phyloP scores from a whole-genome alignment of 2,329 filamentous ascomycete species.

The Scedosporium apiospermum region DNA sequence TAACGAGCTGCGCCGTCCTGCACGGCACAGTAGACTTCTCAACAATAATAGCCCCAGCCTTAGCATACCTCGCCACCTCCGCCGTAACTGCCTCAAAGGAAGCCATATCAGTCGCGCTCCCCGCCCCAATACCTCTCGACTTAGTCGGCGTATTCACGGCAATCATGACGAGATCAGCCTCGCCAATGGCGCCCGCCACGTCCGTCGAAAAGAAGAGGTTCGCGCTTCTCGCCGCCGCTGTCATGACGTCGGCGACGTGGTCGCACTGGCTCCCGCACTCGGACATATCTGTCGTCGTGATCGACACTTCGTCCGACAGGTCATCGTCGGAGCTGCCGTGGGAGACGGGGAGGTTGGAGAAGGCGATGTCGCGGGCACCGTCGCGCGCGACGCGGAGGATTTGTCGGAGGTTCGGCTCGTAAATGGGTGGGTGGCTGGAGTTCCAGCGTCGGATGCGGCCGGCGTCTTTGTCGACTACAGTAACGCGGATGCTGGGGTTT shows the following conservation, averaged over 20 bases:
- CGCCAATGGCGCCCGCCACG: conserved; percentile 48
- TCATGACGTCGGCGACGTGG: conserved; percentile 15
- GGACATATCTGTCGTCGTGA: conserved; percentile 17
- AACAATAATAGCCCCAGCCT: conserved; percentile 61
- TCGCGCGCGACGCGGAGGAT: conserved; percentile 58
- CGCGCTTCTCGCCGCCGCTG: conserved; percentile 36
- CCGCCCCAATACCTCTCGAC: conserved; percentile 57
- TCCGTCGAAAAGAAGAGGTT: conserved; percentile 71
- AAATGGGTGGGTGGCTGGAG: conserved; percentile 62
- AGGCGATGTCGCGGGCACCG: conserved; percentile 35
- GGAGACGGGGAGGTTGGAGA: conserved; percentile 25
- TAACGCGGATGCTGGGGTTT: conserved; percentile 61
- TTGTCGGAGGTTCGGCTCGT: conserved; percentile 62
- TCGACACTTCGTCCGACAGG: conserved; percentile 18
- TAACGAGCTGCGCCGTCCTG: conserved; percentile 60
- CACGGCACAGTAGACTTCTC: conserved; percentile 78
- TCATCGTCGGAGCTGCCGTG: conserved; percentile 13
- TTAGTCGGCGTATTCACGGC: conserved; percentile 77
- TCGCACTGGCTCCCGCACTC: conserved; percentile 20
- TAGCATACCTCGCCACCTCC: conserved; percentile 57
- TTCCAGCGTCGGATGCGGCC: conserved; percentile 64
- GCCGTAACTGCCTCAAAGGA: conserved; percentile 61
- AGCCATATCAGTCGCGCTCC: conserved; percentile 62
- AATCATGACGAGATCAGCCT: conserved; percentile 66
- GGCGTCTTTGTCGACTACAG: conserved; percentile 63